Conservation (phyloP, 352 stramenopile genomes). For the Globisporangium radiosum region DNA sequence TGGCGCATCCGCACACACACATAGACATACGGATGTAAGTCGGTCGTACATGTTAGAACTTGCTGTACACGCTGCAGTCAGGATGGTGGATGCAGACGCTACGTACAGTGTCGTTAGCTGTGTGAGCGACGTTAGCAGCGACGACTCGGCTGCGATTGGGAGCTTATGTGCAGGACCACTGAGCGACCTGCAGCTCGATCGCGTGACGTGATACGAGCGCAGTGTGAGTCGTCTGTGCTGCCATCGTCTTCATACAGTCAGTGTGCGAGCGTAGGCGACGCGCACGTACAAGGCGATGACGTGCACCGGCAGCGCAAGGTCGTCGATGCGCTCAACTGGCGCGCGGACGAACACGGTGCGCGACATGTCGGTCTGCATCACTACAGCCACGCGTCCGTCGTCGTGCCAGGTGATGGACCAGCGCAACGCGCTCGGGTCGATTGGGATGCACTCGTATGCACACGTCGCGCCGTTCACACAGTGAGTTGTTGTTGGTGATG, state of each 20-base stretch:
- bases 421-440: neutral
- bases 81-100: neutral
- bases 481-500: neutral
- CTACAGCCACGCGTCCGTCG: neutral
- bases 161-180: neutral
- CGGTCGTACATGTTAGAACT: neutral
- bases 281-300: conserved; percentile 6
- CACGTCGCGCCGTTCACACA: conserved; percentile 10
- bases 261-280: neutral
- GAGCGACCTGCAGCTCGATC: conserved; percentile 1
- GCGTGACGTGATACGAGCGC: too few relatives aligned
- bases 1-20: conserved; percentile 2
- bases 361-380: neutral
- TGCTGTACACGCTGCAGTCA: neutral
- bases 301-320: conserved; percentile 4
- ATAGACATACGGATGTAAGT: neutral
- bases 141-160: neutral
- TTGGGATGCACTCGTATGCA: conserved; percentile 5
- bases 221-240: too few relatives aligned
- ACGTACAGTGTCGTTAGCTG: conserved; percentile 6
- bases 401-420: conserved; percentile 5
- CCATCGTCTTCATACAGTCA: too few relatives aligned
- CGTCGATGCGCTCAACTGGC: conserved; percentile 5
- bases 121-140: conserved; percentile 1
- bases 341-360: neutral